A percentile compares a stretch with the other conserved stretches of the same genome.
Conservation (phyloP, 345 rosid genomes). For the Boechera stricta region DNA sequence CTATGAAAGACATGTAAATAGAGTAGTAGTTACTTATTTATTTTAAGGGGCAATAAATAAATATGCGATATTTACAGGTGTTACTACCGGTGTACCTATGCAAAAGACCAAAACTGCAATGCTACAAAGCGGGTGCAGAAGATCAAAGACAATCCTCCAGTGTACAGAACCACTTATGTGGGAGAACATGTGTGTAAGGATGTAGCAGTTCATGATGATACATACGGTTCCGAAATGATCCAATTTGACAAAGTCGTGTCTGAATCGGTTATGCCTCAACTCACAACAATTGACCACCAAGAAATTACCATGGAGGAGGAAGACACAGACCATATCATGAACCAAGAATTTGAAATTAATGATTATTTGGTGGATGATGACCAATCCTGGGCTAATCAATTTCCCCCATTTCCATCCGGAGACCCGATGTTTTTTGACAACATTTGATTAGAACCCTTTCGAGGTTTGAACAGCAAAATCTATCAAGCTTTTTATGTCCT, state of each 20-base stretch:
- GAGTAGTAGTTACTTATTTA: too few species aligned
- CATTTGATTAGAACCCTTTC: background rate
- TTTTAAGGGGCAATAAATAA: too few species aligned
- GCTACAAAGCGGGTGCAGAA: slow-evolving; percentile 57
- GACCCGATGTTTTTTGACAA: background rate
- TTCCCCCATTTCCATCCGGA: background rate
- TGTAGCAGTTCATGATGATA: slow-evolving; percentile 1
- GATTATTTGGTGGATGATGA: slow-evolving; percentile 1
- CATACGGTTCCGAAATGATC: slow-evolving; percentile 19
- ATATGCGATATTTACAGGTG: slow-evolving; percentile 29
- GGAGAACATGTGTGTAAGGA: slow-evolving; percentile 41
- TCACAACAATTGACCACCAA: background rate
- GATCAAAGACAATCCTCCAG: slow-evolving; percentile 32
- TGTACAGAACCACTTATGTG: slow-evolving; percentile 44
- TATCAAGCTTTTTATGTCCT: background rate
- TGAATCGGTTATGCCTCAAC: slow-evolving; percentile 18
- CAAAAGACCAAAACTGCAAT: slow-evolving; percentile 45
- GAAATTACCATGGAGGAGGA: background rate
- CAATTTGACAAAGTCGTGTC: slow-evolving; percentile 6
- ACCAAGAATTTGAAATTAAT: slow-evolving; percentile 13
- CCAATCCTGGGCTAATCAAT: background rate
- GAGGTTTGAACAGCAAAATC: slow-evolving; percentile 2
- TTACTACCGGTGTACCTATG: slow-evolving; percentile 56
- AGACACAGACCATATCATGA: background rate
- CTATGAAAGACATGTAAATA: too few species aligned